Conservation (phyloP, 139 green algal genomes). For the Asterochloris erici region DNA sequence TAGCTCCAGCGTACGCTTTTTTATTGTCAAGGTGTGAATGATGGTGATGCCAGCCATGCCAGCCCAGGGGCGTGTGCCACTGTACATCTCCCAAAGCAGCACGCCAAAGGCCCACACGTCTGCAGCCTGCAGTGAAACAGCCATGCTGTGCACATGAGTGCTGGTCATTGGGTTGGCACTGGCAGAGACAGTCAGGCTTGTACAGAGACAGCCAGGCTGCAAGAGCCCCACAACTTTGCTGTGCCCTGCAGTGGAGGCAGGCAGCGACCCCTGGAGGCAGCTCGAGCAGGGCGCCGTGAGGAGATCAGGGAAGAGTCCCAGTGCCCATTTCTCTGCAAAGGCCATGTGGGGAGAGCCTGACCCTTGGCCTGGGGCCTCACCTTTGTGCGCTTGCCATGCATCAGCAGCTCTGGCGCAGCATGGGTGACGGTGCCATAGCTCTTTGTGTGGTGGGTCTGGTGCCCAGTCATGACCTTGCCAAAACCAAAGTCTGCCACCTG, state of each 20-base stretch:
- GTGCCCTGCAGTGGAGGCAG: too few relatives aligned
- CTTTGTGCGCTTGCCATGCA: constrained; percentile 12
- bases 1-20: too few relatives aligned
- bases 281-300: too few relatives aligned
- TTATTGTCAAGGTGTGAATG: constrained; percentile 22
- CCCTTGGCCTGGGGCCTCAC: not conserved
- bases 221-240: not conserved
- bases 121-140: not conserved
- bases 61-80: constrained; percentile 36
- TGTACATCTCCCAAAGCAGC: constrained; percentile 58
- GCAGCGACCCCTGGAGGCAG: too few relatives aligned
- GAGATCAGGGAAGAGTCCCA: too few relatives aligned
- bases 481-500: constrained; percentile 72
- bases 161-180: too few relatives aligned
- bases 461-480: constrained; percentile 37
- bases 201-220: constrained; percentile 1
- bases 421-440: constrained; percentile 51
- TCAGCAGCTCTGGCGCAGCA: constrained; percentile 67
- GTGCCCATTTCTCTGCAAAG: too few relatives aligned
- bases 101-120: constrained; percentile 46
- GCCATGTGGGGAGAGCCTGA: too few relatives aligned
- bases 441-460: constrained; percentile 15
- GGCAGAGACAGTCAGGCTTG: too few relatives aligned
- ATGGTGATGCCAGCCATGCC: constrained; percentile 45
- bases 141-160: too few relatives aligned